Base-by-base conservation (phyloP, 2,329 filamentous ascomycete genomes). In the Trichoderma guizhouense region DNA sequence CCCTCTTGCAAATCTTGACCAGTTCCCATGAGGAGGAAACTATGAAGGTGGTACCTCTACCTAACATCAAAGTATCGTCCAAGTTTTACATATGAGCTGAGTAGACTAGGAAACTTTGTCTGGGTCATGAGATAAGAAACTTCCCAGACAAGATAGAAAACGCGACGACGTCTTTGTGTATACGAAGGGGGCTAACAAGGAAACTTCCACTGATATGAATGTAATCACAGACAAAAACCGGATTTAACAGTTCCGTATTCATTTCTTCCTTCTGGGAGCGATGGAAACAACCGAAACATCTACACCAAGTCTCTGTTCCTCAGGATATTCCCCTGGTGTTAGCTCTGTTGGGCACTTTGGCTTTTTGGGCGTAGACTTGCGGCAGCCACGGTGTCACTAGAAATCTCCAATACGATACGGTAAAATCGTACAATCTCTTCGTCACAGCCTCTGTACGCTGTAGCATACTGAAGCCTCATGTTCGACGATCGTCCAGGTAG, bases 391-490 rank as follows among this genome's bases (percentile, higher is more conserved):
- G 67, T 69, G 15, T 21, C 32, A 69, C 67, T 62, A 34, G 30
- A 53, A 69, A 36, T 53, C 39, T 69, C 26, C n/a, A 61, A 69
- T 61, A 69, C 65, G 65, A 69, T 51, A n/a, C n/a, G 21, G 15
- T 15, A 69, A 53, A 34, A 53, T 26, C 14, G 21, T 47, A 62
- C 36, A 36, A 36, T 47, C 28, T 36, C n/a, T 1, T 7, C 30
- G 18, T 57, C n/a, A 67, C 47, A 32, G 47, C 47, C 11, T 53
- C 30, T 53, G 43, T 39, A 66, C 26, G 12, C 43, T 26, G 18
- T 55, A 14, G 43, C 21, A 26, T 57, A 60, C 43, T 18, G 30
- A 47, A 28, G 60, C 60, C 26, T 64, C 39, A 51, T 57, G 34
- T 24, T 24, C 14, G 15, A n/a, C 51, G n/a, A 28, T 24, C 8